phyloP scores from a whole-genome alignment of 805 yeast species.

The Lipomyces japonicus region DNA sequence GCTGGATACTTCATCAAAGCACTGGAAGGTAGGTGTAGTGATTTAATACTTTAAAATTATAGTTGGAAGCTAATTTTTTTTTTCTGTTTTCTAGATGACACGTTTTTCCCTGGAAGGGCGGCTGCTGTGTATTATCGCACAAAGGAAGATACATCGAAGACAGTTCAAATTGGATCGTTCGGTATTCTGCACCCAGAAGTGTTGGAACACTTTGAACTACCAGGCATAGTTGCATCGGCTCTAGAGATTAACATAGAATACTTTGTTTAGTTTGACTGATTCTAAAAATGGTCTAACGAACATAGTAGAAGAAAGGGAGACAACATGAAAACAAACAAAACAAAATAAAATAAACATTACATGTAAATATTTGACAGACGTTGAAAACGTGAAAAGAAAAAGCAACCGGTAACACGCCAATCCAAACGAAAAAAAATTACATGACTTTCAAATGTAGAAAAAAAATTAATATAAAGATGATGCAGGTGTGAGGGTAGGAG shows the following conservation, averaged over 20 bases:
- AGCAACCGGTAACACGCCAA: not conserved
- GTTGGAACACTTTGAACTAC: slow-evolving; percentile 77
- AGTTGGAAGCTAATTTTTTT: slow-evolving; percentile 75
- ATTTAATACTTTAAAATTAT: not conserved
- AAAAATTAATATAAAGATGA: not conserved
- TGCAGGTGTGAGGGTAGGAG: not conserved
- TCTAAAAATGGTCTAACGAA: too few relatives aligned
- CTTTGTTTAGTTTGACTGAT: slow-evolving; percentile 74
- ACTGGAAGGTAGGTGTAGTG: slow-evolving; percentile 8
- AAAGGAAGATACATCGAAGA: slow-evolving; percentile 40
- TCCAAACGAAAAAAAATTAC: not conserved
- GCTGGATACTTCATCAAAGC: slow-evolving; percentile 26
- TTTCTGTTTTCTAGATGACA: slow-evolving; percentile 50
- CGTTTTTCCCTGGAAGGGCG: slow-evolving; percentile 96
- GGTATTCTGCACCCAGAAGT: slow-evolving; percentile 98
- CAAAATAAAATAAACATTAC: not conserved
- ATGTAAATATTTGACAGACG: not conserved
- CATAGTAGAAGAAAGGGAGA: not conserved
- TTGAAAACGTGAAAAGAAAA: not conserved
- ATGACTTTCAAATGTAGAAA: too few relatives aligned
- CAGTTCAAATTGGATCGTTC: slow-evolving; percentile 59
- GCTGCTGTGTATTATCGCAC: slow-evolving; percentile 78
- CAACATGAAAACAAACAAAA: not conserved
- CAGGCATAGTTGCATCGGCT: slow-evolving; percentile 78
- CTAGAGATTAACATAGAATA: slow-evolving; percentile 88